A percentile compares a stretch with the other conserved stretches of the same genome.
Conservation (phyloP, 768 basidiomycete species). For the Lentinus tigrinus region DNA sequence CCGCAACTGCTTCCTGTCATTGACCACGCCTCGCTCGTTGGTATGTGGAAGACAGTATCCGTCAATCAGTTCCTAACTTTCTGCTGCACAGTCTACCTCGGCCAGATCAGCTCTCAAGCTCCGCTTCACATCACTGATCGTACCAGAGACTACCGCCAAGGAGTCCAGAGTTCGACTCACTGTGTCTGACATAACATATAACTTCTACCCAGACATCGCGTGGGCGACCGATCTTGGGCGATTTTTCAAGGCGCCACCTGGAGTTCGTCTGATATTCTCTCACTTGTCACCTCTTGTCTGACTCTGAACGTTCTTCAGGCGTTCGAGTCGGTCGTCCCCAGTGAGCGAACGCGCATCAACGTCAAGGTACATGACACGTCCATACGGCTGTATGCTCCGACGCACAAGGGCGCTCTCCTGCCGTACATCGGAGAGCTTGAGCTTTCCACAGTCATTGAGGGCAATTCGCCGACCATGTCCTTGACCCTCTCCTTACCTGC, state of each 20-base stretch:
- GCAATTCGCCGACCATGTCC: conserved; percentile 55
- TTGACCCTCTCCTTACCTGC: conserved; percentile 50
- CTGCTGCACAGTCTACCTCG: conserved; percentile 22
- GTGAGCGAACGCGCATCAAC: conserved; percentile 75
- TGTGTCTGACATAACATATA: conserved; percentile 62
- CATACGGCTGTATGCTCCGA: conserved; percentile 55
- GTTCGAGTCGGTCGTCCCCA: conserved; percentile 92
- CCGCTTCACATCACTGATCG: conserved; percentile 61
- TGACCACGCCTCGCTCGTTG: conserved; percentile 56
- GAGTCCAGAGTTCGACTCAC: conserved; percentile 71
- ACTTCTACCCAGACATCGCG: conserved; percentile 56
- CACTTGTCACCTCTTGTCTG: neutral
- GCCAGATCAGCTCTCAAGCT: conserved; percentile 57
- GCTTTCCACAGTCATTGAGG: conserved; percentile 73
- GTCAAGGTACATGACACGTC: conserved; percentile 68
- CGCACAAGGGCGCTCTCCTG: conserved; percentile 63
- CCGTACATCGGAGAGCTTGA: conserved; percentile 63
- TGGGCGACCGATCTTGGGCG: conserved; percentile 60
- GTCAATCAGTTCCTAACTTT: too few relatives aligned
- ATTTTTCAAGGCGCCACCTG: conserved; percentile 84
- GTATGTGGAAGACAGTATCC: conserved; percentile 45
- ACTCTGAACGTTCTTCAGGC: conserved; percentile 44
- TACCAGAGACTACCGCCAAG: conserved; percentile 66
- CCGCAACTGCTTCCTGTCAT: conserved; percentile 42
- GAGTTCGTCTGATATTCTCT: conserved; percentile 49